A percentile compares a stretch with the other conserved stretches of the same genome.
These are phyloP conservation scores for Yamadazyma taylorii DNA, from an alignment of 1,139 yeast species.

Conservation along the genomic window DNA sequence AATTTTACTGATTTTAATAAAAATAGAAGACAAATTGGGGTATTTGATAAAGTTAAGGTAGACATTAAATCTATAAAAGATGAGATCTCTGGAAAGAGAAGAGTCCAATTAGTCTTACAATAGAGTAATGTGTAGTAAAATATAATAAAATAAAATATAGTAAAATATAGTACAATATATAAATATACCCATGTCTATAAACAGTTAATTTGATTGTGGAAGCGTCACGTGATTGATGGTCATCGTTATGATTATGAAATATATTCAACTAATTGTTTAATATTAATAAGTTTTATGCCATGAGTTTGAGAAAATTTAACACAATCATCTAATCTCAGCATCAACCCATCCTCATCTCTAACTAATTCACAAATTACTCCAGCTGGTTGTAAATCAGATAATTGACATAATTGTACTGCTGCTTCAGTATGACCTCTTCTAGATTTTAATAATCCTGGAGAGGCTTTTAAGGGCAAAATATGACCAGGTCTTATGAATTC, in stretches of 20 bases:
- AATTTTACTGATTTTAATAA: conserved; percentile 52
- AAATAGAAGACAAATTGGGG: conserved; percentile 52
- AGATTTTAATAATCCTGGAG: conserved; percentile 72
- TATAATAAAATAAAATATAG: background rate
- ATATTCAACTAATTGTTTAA: conserved; percentile 70
- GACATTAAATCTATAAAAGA: conserved; percentile 80
- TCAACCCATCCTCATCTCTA: conserved; percentile 87
- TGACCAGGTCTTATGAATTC: conserved; percentile 94
- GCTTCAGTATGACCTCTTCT: conserved; percentile 99
- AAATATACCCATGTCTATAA: conserved; percentile 5
- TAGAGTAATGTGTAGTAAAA: conserved; percentile 5
- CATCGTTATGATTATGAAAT: conserved; percentile 21
- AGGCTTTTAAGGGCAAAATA: conserved; percentile 87
- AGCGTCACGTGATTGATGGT: no score
- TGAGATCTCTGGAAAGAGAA: conserved; percentile 89
- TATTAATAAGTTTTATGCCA: conserved; percentile 72
- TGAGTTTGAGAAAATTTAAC: conserved; percentile 62
- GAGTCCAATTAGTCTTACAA: conserved; percentile 68
- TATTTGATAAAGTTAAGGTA: conserved; percentile 84
- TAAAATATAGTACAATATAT: background rate
- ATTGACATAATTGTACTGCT: conserved; percentile 79
- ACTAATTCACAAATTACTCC: conserved; percentile 95
- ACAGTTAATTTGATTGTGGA: no score
- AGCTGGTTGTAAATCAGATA: conserved; percentile 81
- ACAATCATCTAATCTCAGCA: conserved; percentile 95